A percentile compares a stretch with the other conserved stretches of the same genome.
These are phyloP conservation scores for Wickerhamomyces bisporus DNA, from an alignment of 805 yeast genomes.

Conservation along the genomic window DNA sequence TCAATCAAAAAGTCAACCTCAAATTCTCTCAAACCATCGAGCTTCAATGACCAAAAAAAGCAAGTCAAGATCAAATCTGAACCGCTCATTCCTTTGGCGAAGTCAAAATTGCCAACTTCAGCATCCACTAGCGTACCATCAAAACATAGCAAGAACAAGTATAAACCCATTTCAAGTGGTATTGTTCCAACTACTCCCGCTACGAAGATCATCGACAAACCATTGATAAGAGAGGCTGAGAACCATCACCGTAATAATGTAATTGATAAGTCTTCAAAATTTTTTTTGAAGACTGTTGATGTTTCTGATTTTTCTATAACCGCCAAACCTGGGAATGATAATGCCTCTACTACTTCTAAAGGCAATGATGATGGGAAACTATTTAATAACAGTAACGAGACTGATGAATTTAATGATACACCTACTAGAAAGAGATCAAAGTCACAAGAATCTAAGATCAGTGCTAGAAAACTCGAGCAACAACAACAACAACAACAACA, in stretches of 20 bases:
- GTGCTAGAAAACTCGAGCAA: not conserved
- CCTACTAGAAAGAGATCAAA: slow-evolving; percentile 15
- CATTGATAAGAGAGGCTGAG: slow-evolving; percentile 8
- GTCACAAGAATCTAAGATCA: slow-evolving; percentile 3
- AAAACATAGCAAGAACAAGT: slow-evolving; percentile 3
- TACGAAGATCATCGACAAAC: slow-evolving; percentile 8
- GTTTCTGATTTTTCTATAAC: slow-evolving; percentile 5
- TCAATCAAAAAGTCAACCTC: not conserved
- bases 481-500: no score
- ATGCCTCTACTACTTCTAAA: no score
- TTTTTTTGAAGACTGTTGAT: slow-evolving; percentile 13
- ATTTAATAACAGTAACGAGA: not conserved
- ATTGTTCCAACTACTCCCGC: not conserved
- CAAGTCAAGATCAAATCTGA: slow-evolving; percentile 19
- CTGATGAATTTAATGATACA: slow-evolving; percentile 6
- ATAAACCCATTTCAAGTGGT: not conserved
- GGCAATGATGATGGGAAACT: not conserved
- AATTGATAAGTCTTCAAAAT: slow-evolving; percentile 17
- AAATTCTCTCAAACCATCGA: no score
- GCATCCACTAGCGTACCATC: not conserved
- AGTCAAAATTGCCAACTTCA: not conserved
- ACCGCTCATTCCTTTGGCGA: slow-evolving; percentile 4
- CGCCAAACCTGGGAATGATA: no score
- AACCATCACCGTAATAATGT: not conserved
- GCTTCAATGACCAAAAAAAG: slow-evolving; percentile 3